Conservation (phyloP, 495 filamentous ascomycete species). For the Penicillium herquei region DNA sequence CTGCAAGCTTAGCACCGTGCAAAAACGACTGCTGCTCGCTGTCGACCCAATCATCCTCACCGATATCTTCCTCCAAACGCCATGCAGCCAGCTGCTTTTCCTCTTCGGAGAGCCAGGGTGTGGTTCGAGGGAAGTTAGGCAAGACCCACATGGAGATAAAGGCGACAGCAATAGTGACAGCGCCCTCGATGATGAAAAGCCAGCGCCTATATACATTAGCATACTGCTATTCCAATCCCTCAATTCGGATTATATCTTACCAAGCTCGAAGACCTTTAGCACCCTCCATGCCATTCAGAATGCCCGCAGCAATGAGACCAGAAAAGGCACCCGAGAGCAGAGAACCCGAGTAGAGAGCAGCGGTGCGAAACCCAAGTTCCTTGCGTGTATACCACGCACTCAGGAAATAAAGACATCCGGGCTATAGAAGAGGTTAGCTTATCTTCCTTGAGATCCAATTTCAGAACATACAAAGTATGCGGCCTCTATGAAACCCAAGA, state of each 20-base stretch:
- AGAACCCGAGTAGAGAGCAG: constrained; percentile 49
- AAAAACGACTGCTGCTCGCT: constrained; percentile 63
- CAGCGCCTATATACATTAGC: constrained; percentile 24
- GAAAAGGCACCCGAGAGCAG: constrained; percentile 64
- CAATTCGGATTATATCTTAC: constrained; percentile 12
- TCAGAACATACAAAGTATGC: constrained; percentile 39
- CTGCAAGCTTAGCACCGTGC: constrained; percentile 68
- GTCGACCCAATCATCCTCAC: constrained; percentile 70
- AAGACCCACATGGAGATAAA: constrained; percentile 58
- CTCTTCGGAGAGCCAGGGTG: constrained; percentile 66
- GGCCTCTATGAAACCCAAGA: constrained; percentile 64
- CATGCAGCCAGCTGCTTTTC: constrained; percentile 67
- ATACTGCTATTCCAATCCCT: constrained; percentile 7
- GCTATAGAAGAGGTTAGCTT: constrained; percentile 14
- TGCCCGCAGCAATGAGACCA: constrained; percentile 56
- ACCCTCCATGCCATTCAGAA: constrained; percentile 43
- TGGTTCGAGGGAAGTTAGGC: constrained; percentile 80
- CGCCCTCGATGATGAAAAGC: constrained; percentile 69
- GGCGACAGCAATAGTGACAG: constrained; percentile 53
- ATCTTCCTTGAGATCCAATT: neutral
- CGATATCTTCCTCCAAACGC: constrained; percentile 75
- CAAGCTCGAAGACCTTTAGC: constrained; percentile 49
- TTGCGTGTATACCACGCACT: constrained; percentile 52
- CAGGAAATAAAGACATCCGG: constrained; percentile 49
- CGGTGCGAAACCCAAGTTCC: constrained; percentile 48